phyloP scores from a whole-genome alignment of 805 yeast genomes.

The Myxozyma mucilagina region DNA sequence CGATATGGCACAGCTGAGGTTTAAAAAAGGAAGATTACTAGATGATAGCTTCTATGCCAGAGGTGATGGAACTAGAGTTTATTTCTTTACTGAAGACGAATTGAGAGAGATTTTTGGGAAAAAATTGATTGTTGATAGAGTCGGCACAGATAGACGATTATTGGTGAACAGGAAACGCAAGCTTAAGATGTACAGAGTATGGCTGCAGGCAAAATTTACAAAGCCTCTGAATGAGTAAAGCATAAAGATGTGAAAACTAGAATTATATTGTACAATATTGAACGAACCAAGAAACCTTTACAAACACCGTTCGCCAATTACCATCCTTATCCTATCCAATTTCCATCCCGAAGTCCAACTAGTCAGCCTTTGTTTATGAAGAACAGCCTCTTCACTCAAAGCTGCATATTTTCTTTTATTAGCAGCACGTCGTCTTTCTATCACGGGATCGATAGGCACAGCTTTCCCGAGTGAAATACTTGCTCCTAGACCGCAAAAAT shows the following conservation, averaged over 20 bases:
- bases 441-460: not conserved
- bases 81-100: slow-evolving; percentile 95
- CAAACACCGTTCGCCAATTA: not conserved
- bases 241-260: not conserved
- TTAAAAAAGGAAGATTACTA: slow-evolving; percentile 80
- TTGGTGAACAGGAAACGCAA: slow-evolving; percentile 89
- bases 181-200: slow-evolving; percentile 92
- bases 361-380: not conserved
- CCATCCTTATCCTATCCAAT: not conserved
- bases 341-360: slow-evolving; percentile 18
- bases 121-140: slow-evolving; percentile 65
- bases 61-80: slow-evolving; percentile 97
- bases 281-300: not conserved
- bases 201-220: slow-evolving; percentile 91
- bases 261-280: not conserved
- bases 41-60: slow-evolving; percentile 94
- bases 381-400: not conserved
- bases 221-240: slow-evolving; percentile 19
- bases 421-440: not conserved
- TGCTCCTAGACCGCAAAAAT: slow-evolving; percentile 9
- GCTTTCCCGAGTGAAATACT: slow-evolving; percentile 3
- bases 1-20: slow-evolving; percentile 91
- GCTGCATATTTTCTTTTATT: not conserved
- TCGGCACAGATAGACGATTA: slow-evolving; percentile 87
- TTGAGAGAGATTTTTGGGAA: slow-evolving; percentile 67